Evolutionary conservation across 23 red algal genomes (phyloP), one percentile per base, ranked within the genome.

Genomic region (Chondrus crispus): DNA sequence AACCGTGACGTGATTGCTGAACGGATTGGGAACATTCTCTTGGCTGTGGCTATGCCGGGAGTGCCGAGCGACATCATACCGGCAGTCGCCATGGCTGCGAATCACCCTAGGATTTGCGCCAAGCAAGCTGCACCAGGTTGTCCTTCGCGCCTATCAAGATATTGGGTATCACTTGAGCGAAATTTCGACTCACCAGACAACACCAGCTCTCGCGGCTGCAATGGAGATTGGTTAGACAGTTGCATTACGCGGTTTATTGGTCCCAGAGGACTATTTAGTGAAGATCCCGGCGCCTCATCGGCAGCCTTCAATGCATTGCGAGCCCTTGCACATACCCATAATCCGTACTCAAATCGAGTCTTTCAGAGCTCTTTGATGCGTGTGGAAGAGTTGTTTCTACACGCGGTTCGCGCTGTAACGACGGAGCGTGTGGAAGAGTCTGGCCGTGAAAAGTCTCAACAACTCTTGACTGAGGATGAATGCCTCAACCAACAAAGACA

Each of bases 41-140:
- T 92, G 45, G 76, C 75, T 22, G 62, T 62, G 19, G 79, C 84
- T 43, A 42, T 82, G 20, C 76, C 76, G 24, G 74, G 46, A 60
- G 64, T 94, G 66, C 71, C 84, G 0, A 44, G 37, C 52, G 40
- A 62, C 24, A 45, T 37, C 4, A 71, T 81, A 38, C 72, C 81
- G 10, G 36, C 70, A 36, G 47, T 87, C 68, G 37, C 55, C 10
- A 38, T 94, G 18, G 92, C 92, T 37, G 36, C 92, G 9, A 86
- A 94, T 88, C 92, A 94, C 30, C 82, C 84, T 4, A 44, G 92
- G 39, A 26, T 94, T 14, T 82, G 58, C 51, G 40, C 57, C 18
- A 2, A 35, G 16, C 79, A n/a, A n/a, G n/a, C 89, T 29, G 57
- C 89, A 37, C 46, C 45, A 38, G 75, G 58, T 7, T 48, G 69